A percentile compares a stretch with the other conserved stretches of the same genome.
These are phyloP conservation scores for Colletotrichum sp. DNA, from an alignment of 2,329 filamentous ascomycete genomes.

Conservation along the genomic window DNA sequence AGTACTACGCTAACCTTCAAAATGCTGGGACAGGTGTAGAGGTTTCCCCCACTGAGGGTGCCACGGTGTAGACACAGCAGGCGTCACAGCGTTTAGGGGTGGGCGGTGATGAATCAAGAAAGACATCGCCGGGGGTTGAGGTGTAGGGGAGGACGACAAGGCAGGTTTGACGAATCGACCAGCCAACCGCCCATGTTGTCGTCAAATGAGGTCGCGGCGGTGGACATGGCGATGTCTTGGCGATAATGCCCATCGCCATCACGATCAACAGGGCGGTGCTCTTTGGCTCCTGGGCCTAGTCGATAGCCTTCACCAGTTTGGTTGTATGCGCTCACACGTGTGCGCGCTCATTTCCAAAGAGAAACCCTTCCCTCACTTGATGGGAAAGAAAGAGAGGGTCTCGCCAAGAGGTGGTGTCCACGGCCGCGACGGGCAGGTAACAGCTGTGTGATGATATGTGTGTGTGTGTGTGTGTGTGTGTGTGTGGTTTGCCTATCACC, in stretches of 20 bases:
- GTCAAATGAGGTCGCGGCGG: background rate
- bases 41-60: background rate
- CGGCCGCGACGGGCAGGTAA: background rate
- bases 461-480: background rate
- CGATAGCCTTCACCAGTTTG: background rate
- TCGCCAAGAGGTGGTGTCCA: constrained; percentile 10
- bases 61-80: background rate
- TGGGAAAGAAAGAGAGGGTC: background rate
- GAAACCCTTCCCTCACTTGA: background rate
- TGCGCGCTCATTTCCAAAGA: background rate
- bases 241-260: background rate
- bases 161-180: background rate
- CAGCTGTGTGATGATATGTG: background rate
- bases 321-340: background rate
- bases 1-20: no score
- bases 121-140: background rate
- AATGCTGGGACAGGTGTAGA: no score
- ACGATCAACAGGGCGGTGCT: background rate
- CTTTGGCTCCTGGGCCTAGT: background rate
- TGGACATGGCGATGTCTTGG: background rate
- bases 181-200: background rate
- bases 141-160: background rate
- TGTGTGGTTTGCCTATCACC: background rate
- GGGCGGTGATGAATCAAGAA: background rate
- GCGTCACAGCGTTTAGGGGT: background rate